Percentiles rank a stretch among this genome's conserved stretches.
Conservation (phyloP, 495 filamentous ascomycete species). For the Xylaria cubensis region DNA sequence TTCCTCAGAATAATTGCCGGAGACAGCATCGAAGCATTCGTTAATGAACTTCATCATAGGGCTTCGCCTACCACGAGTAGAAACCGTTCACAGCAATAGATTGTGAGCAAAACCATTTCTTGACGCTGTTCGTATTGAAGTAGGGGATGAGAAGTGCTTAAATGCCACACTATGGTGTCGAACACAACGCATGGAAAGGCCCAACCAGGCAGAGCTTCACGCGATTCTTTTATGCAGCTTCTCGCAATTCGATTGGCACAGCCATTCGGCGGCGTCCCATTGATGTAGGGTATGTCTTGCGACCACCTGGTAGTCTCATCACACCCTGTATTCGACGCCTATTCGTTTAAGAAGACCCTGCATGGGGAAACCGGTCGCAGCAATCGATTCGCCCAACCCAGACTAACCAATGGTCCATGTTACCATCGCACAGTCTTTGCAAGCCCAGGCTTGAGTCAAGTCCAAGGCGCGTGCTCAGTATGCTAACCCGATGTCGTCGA, state of each 20-base stretch:
- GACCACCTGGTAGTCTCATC: conserved; percentile 5
- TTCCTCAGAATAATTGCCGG: background rate
- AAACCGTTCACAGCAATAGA: background rate
- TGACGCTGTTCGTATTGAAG: background rate
- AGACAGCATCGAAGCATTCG: background rate
- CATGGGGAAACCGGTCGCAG: conserved; percentile 12
- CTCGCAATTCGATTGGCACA: background rate
- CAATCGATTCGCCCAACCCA: conserved; percentile 14
- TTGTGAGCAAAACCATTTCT: background rate
- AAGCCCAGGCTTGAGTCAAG: conserved; percentile 16
- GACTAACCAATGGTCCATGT: background rate
- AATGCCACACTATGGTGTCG: background rate
- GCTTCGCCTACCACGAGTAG: background rate
- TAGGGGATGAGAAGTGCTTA: background rate
- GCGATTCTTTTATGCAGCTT: conserved; percentile 19
- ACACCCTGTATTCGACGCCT: conserved; percentile 9
- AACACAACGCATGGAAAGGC: background rate
- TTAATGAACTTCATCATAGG: background rate
- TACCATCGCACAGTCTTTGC: conserved; percentile 10
- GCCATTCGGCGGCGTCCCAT: background rate
- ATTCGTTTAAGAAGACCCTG: conserved; percentile 6
- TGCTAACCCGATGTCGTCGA: background rate
- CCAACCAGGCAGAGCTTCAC: conserved; percentile 2
- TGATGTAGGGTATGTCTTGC: conserved; percentile 15
- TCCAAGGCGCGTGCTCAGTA: background rate